These are phyloP conservation scores for Sporothrix phasma DNA, from an alignment of 2,329 filamentous ascomycete species.

Conservation along the genomic window DNA sequence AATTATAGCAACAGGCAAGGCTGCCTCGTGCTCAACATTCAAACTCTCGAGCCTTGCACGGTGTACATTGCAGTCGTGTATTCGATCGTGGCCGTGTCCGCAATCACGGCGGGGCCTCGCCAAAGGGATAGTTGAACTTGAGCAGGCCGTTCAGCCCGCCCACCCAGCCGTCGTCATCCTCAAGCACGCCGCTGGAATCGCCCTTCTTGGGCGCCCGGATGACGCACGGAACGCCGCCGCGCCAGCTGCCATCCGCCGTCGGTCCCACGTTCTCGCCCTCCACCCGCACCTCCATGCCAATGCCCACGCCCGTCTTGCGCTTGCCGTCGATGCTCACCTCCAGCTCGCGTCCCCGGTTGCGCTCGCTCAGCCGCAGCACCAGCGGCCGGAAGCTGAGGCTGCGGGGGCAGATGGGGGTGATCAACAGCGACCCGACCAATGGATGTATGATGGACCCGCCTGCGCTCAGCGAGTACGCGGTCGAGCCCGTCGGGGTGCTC, in stretches of 20 bases:
- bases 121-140: conserved; percentile 98
- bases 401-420: conserved; percentile 90
- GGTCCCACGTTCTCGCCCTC: conserved; percentile 69
- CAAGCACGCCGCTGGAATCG: conserved; percentile 32
- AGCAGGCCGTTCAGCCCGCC: conserved; percentile 84
- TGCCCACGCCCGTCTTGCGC: conserved; percentile 53
- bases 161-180: conserved; percentile 89
- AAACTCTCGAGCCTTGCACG: not conserved
- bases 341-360: conserved; percentile 65
- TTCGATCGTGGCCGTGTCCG: not conserved
- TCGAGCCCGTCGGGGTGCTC: conserved; percentile 87
- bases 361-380: conserved; percentile 72
- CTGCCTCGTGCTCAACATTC: not conserved
- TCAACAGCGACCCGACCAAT: conserved; percentile 73
- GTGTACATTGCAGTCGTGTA: too few relatives aligned
- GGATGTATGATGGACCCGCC: conserved; percentile 93
- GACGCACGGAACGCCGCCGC: conserved; percentile 83
- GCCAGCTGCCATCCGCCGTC: conserved; percentile 38
- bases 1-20: not conserved
- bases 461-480: conserved; percentile 86
- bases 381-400: conserved; percentile 87
- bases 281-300: conserved; percentile 81
- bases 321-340: conserved; percentile 74
- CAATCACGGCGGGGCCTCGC: conserved; percentile 41
- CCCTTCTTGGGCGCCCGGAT: conserved; percentile 51